Percentiles rank a stretch among this genome's conserved stretches.
Conservation (phyloP, 257 asterid species). For the Thymus quinquecostatus region DNA sequence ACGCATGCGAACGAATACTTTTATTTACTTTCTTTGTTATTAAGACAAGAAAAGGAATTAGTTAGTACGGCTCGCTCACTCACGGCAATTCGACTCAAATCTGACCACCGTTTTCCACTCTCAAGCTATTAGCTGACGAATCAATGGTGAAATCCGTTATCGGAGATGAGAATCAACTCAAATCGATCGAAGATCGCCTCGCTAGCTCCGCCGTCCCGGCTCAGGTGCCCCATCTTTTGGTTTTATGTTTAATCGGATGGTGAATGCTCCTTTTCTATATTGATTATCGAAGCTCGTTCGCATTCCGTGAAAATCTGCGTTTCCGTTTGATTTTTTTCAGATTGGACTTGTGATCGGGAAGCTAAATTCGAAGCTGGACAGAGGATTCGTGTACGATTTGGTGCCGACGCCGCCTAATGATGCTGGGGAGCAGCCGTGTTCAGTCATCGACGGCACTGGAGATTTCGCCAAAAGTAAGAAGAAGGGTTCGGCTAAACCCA, state of each 20-base stretch:
- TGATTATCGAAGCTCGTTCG: constrained; percentile 8
- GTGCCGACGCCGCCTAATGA: constrained; percentile 92
- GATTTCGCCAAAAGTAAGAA: constrained; percentile 52
- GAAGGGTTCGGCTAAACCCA: constrained; percentile 65
- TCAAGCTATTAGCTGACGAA: neutral
- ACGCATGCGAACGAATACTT: no score
- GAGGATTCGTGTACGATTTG: constrained; percentile 83
- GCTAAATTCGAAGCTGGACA: constrained; percentile 67
- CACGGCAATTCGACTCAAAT: neutral
- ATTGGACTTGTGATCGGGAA: constrained; percentile 93
- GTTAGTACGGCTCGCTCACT: neutral
- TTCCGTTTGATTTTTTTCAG: constrained; percentile 40
- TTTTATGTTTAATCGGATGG: neutral
- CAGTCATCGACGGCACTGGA: constrained; percentile 51
- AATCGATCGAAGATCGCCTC: constrained; percentile 71
- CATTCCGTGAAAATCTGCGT: neutral
- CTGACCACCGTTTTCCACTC: neutral
- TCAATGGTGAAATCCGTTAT: constrained; percentile 77
- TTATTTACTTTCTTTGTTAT: no score
- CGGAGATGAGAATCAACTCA: constrained; percentile 80
- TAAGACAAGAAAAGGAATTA: neutral
- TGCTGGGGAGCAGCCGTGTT: constrained; percentile 77
- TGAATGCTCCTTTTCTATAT: neutral
- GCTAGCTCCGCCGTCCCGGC: constrained; percentile 54
- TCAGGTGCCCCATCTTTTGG: constrained; percentile 47